Conservation (phyloP, 768 basidiomycete species). For the Cystofilobasidium ferigula region DNA sequence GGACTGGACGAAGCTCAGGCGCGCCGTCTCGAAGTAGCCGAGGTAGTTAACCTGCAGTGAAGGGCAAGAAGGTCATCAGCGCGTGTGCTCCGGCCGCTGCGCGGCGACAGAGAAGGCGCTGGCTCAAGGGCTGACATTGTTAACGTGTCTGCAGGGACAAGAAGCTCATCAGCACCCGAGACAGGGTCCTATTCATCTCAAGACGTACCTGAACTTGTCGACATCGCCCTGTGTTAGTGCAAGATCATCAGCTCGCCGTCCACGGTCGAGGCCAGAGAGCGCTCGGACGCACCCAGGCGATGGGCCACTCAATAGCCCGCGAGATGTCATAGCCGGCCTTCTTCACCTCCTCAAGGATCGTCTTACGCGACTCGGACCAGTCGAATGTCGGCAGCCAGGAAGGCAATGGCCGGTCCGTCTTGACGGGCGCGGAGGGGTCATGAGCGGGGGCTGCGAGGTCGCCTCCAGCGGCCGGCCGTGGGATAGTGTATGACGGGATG, state of each 20-base stretch:
- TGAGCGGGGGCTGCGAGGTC: neutral
- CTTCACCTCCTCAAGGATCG: constrained; percentile 10
- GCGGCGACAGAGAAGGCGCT: too few relatives aligned
- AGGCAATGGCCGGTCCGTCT: constrained; percentile 2
- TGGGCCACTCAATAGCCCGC: constrained; percentile 15
- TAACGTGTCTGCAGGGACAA: constrained; percentile 7
- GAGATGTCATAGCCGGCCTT: constrained; percentile 10
- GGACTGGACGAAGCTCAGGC: constrained; percentile 9
- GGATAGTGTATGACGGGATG: neutral
- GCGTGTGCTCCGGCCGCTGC: too few relatives aligned
- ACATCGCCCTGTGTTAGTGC: neutral
- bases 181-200: neutral
- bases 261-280: too few relatives aligned
- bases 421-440: neutral
- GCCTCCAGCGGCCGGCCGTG: neutral
- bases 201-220: constrained; percentile 20
- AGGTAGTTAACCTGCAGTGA: constrained; percentile 6
- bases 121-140: constrained; percentile 10
- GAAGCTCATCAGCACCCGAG: neutral
- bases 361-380: constrained; percentile 3
- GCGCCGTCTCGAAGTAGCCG: constrained; percentile 17
- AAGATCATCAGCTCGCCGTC: too few relatives aligned
- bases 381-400: constrained; percentile 1
- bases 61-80: neutral
- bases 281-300: constrained; percentile 13